Conservation (phyloP, 148 eudicot genomes). For the Vaccinium corymbosum region DNA sequence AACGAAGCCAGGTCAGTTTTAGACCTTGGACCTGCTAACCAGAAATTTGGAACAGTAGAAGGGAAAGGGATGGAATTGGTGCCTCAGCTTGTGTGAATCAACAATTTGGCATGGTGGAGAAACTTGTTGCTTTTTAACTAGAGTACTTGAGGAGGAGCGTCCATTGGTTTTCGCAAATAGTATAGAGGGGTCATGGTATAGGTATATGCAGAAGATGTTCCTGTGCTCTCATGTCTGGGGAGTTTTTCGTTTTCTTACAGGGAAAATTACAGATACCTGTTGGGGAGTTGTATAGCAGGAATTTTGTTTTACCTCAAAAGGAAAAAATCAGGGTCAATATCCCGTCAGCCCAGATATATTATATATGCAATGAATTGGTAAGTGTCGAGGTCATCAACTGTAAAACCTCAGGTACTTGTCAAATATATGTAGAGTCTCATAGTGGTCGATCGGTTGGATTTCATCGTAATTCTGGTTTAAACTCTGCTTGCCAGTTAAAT, state of each 20-base stretch:
- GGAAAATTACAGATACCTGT: not conserved
- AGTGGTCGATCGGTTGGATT: not conserved
- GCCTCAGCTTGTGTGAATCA: not conserved
- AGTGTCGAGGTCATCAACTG: not conserved
- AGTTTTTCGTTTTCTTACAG: not conserved
- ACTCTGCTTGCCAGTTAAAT: not conserved
- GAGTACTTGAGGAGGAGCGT: conserved; percentile 2
- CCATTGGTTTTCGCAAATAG: conserved; percentile 3
- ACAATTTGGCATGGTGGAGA: not conserved
- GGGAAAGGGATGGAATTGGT: conserved; percentile 9
- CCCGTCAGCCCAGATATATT: not conserved
- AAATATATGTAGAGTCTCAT: not conserved
- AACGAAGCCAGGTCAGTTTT: conserved; percentile 11
- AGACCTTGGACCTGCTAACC: conserved; percentile 11
- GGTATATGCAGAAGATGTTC: conserved; percentile 5
- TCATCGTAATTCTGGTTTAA: not conserved
- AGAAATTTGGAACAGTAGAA: conserved; percentile 11
- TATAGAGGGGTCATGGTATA: not conserved
- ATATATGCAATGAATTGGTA: not conserved
- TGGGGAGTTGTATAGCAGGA: not conserved
- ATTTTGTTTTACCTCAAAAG: not conserved
- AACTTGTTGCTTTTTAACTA: conserved; percentile 3
- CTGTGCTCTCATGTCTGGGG: not conserved
- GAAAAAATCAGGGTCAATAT: not conserved
- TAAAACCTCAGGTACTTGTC: not conserved